Evolutionary conservation across 1,284 basidiomycete genomes (phyloP).

Genomic region (Ustilago vetiveriae): DNA sequence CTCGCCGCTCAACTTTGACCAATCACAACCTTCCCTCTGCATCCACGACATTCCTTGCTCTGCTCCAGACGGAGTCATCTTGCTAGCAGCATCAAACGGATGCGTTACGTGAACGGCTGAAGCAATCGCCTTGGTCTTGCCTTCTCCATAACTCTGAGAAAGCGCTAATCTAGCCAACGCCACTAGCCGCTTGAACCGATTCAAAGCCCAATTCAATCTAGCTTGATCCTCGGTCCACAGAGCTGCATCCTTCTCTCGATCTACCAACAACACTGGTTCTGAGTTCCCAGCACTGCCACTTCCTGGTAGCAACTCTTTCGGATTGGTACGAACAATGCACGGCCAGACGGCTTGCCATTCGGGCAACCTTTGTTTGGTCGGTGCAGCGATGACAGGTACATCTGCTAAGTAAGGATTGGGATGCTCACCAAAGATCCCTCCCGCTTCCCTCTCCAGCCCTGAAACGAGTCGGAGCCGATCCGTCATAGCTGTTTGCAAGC

Average conservation of each 20-base stretch:
- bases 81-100: slow-evolving; percentile 13
- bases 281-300: not conserved
- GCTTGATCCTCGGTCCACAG: slow-evolving; percentile 23
- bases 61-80: not conserved
- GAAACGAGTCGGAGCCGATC: slow-evolving; percentile 13
- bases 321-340: slow-evolving; percentile 51
- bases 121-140: slow-evolving; percentile 21
- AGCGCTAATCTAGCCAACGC: slow-evolving; percentile 30
- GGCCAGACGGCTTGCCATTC: slow-evolving; percentile 68
- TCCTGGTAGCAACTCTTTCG: slow-evolving; percentile 25
- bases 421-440: slow-evolving; percentile 9
- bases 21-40: slow-evolving; percentile 23
- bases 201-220: slow-evolving; percentile 30
- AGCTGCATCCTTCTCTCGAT: slow-evolving; percentile 42
- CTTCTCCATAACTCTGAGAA: slow-evolving; percentile 1
- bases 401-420: slow-evolving; percentile 68
- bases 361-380: slow-evolving; percentile 75
- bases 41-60: slow-evolving; percentile 1
- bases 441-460: slow-evolving; percentile 13
- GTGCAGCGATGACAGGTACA: slow-evolving; percentile 79
- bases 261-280: slow-evolving; percentile 35
- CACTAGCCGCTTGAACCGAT: slow-evolving; percentile 35
- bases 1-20: slow-evolving; percentile 14
- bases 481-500: slow-evolving; percentile 25
- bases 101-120: slow-evolving; percentile 49